Conservation (phyloP, 2,329 filamentous ascomycete species). For the Pochonia chlamydosporia region DNA sequence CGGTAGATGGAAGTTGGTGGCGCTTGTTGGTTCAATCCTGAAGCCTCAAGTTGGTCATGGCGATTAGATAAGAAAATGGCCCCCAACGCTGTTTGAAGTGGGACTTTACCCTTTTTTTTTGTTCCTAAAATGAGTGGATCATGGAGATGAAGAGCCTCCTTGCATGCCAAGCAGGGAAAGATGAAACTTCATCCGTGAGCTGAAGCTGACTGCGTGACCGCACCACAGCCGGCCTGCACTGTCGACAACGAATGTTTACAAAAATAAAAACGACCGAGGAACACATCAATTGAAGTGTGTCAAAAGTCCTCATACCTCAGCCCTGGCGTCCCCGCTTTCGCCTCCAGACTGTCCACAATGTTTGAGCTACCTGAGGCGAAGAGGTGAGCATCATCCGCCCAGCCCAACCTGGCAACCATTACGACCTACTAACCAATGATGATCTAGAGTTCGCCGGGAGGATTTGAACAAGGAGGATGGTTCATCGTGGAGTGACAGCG, state of each 20-base stretch:
- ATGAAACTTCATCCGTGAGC: background rate
- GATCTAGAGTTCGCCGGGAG: conserved; percentile 46
- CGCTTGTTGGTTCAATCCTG: conserved; percentile 1
- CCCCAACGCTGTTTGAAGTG: background rate
- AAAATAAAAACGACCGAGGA: no score
- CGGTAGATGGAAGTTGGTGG: background rate
- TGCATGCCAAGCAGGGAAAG: background rate
- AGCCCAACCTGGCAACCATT: background rate
- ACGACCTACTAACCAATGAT: background rate
- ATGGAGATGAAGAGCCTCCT: background rate
- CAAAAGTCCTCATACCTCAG: no score
- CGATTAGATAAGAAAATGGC: conserved; percentile 21
- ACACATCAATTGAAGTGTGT: no score
- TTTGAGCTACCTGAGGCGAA: conserved; percentile 25
- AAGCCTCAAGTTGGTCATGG: conserved; percentile 1
- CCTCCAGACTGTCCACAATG: conserved; percentile 14
- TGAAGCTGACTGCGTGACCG: background rate
- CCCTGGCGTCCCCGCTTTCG: no score
- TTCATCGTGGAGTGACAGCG: conserved; percentile 17
- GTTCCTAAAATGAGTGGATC: no score
- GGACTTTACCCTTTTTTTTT: background rate
- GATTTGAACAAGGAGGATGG: conserved; percentile 39
- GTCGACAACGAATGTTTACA: no score
- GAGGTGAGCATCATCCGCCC: conserved; percentile 16
- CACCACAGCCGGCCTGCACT: no score